Evolutionary conservation across 345 rosid species (phyloP), one percentile per base, ranked within the genome.

Genomic region (Punica granatum): DNA sequence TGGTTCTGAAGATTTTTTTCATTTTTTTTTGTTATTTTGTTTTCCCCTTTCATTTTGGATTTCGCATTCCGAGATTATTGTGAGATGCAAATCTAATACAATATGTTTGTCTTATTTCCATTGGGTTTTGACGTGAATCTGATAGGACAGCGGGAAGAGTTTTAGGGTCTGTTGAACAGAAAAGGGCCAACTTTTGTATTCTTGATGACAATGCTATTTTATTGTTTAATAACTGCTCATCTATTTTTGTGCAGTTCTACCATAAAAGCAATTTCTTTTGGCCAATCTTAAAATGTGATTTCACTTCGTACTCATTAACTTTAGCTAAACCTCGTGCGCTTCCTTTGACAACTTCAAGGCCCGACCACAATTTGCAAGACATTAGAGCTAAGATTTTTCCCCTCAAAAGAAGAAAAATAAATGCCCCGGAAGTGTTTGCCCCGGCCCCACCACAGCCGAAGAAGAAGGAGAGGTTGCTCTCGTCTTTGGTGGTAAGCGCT

Each of bases 321-420:
- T 37, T 10, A 35, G 26, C 42, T 39, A 12, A 34, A 23, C 26
- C 49, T 28, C n/a, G 34, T 35, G 34, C 28, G 41, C 37, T 67
- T 61, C 71, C 51, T 67, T 54, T 72, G 60, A 70, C 67, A 64
- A 58, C 56, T 4, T 72, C 75, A 82, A 88, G 95, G 80, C 82
- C 95, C 7, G 95, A 88, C 79, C 91, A 86, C 82, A 86, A 80
- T 79, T 64, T 86, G 77, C 87, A 88, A 82, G 91, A 86, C 63
- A 70, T 88, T 72, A 83, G 89, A 67, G 81, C 82, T n/a, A 88
- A 82, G 72, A 78, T 86, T 62, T 88, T 86, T 76, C 95, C 95
- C 51, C 78, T 64, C 3, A 86, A 78, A 69, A 82, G 88, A 73
- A 82, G 77, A 78, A 88, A 86, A 76, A 46, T 75, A 70, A 64